phyloP scores from a whole-genome alignment of 768 basidiomycete species.

The Suillus spraguei region DNA sequence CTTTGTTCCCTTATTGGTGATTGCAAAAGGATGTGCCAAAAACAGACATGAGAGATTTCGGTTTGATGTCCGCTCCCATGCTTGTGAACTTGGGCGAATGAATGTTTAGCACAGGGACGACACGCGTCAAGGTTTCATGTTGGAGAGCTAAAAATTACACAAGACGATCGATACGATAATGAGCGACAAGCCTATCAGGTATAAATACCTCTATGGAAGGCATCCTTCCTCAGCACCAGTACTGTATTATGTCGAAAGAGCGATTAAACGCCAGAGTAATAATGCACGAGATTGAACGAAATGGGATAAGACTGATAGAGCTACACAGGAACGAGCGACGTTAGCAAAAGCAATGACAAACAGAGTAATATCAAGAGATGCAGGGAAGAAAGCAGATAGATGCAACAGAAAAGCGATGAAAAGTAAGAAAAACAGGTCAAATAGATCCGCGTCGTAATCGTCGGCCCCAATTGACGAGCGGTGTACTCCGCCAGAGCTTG shows the following conservation, averaged over 20 bases:
- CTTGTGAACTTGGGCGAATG: neutral
- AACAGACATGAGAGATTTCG: neutral
- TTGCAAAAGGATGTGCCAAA: neutral
- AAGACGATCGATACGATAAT: neutral
- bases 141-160: neutral
- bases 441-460: slow-evolving; percentile 36
- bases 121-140: neutral
- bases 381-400: slow-evolving; percentile 10
- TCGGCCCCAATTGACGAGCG: slow-evolving; percentile 30
- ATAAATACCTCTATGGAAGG: slow-evolving; percentile 7
- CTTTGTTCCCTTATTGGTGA: slow-evolving; percentile 3
- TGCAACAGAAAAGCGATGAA: neutral
- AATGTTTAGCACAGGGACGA: neutral
- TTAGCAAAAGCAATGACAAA: slow-evolving; percentile 4
- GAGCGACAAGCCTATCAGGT: slow-evolving; percentile 2
- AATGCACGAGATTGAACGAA: slow-evolving; percentile 8
- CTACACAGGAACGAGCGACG: slow-evolving; percentile 11
- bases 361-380: slow-evolving; percentile 2
- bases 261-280: neutral
- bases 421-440: slow-evolving; percentile 1
- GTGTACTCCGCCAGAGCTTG: slow-evolving; percentile 44
- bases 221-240: neutral
- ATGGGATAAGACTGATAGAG: slow-evolving; percentile 5
- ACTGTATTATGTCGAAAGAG: neutral
- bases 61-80: neutral